A percentile compares a stretch with the other conserved stretches of the same genome.
These are phyloP conservation scores for Cerioporus squamosus DNA, from an alignment of 1,284 basidiomycete species.

Conservation along the genomic window DNA sequence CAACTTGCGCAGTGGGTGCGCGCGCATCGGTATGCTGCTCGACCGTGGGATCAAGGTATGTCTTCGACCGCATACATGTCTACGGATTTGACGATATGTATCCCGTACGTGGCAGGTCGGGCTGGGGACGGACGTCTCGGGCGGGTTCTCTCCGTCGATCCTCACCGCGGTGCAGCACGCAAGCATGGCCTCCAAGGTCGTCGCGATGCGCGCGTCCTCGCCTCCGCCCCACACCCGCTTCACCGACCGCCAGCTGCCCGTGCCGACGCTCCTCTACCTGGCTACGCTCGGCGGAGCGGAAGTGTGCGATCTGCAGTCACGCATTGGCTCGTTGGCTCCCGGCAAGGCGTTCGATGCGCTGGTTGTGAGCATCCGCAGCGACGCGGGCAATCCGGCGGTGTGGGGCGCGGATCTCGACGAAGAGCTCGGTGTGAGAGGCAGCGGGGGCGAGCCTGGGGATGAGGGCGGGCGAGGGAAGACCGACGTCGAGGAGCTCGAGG, in stretches of 20 bases:
- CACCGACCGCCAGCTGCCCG: slow-evolving; percentile 65
- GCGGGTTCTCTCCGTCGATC: slow-evolving; percentile 88
- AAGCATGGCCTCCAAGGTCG: slow-evolving; percentile 80
- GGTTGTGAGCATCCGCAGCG: slow-evolving; percentile 57
- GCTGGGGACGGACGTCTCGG: slow-evolving; percentile 90
- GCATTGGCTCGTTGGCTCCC: slow-evolving; percentile 78
- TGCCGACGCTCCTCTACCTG: slow-evolving; percentile 85
- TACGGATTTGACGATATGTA: neutral
- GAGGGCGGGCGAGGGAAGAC: slow-evolving; percentile 22
- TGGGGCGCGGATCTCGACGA: slow-evolving; percentile 53
- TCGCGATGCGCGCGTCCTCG: slow-evolving; percentile 46
- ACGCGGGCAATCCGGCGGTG: slow-evolving; percentile 61
- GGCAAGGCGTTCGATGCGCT: slow-evolving; percentile 95
- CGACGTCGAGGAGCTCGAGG: slow-evolving; percentile 43
- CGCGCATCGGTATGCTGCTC: slow-evolving; percentile 78
- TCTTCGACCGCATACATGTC: neutral
- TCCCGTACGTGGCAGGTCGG: slow-evolving; percentile 62
- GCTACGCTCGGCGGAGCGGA: slow-evolving; percentile 93
- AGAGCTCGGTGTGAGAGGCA: slow-evolving; percentile 32
- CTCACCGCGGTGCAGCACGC: slow-evolving; percentile 85
- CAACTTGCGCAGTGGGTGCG: slow-evolving; percentile 85
- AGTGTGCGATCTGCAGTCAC: slow-evolving; percentile 74
- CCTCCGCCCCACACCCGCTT: slow-evolving; percentile 42
- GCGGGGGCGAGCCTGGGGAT: slow-evolving; percentile 11
- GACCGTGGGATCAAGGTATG: slow-evolving; percentile 85